phyloP scores from a whole-genome alignment of 345 rosid genomes.

The Luvunga scandens region DNA sequence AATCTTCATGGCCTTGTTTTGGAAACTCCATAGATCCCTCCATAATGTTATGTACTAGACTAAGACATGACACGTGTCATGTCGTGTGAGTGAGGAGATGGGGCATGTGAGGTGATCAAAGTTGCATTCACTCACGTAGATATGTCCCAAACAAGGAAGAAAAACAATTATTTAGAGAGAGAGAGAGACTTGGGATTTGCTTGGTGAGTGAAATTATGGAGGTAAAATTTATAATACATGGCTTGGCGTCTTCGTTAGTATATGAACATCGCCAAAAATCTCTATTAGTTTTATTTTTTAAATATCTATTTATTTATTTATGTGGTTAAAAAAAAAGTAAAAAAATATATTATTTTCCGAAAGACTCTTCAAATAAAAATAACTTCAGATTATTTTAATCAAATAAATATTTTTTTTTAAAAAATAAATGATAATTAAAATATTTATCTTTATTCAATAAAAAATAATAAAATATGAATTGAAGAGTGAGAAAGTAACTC shows the following conservation, averaged over 20 bases:
- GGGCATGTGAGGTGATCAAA: conserved; percentile 43
- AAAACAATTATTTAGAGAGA: conserved; percentile 26
- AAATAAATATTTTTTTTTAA: too few species aligned
- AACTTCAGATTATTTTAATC: too few species aligned
- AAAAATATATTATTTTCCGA: too few species aligned
- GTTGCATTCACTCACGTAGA: conserved; percentile 36
- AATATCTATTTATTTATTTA: too few species aligned
- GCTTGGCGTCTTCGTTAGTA: neutral
- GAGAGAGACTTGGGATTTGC: neutral
- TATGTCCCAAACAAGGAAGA: conserved; percentile 35
- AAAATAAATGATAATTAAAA: too few species aligned
- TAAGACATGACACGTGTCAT: conserved; percentile 57
- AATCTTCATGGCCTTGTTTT: conserved; percentile 12
- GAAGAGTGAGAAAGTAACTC: too few species aligned
- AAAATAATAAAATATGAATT: too few species aligned
- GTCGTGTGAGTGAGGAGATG: conserved; percentile 43
- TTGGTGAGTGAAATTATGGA: neutral
- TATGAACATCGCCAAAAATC: too few species aligned
- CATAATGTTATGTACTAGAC: conserved; percentile 21
- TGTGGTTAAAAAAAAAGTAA: too few species aligned
- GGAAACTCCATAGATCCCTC: neutral
- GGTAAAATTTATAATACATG: neutral
- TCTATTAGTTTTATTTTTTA: too few species aligned
- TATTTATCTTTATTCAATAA: too few species aligned
- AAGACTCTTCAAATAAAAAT: too few species aligned